Evolutionary conservation across 2,329 filamentous ascomycete genomes (phyloP).

Genomic region (Hypomyces perniciosus): DNA sequence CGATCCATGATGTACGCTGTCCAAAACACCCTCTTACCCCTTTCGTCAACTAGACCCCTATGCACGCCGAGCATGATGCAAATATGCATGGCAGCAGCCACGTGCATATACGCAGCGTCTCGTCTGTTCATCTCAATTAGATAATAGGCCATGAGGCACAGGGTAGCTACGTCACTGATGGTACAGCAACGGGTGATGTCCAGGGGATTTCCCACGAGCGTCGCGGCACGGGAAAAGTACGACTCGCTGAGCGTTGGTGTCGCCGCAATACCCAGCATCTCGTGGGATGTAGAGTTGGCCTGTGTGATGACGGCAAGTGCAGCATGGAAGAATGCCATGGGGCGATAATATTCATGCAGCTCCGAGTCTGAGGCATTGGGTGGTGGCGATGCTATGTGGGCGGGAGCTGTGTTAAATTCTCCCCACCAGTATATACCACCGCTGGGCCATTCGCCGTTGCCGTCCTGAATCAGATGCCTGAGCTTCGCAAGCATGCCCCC

Average conservation of each 20-base stretch:
- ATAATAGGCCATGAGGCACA: conserved; percentile 44
- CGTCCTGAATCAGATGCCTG: conserved; percentile 41
- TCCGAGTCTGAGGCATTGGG: conserved; percentile 16
- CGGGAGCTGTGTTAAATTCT: conserved; percentile 30
- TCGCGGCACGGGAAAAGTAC: conserved; percentile 39
- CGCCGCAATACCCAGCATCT: conserved; percentile 7
- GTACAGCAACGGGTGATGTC: conserved; percentile 34
- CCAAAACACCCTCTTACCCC: conserved; percentile 44
- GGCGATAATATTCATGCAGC: conserved; percentile 25
- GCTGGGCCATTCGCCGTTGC: conserved; percentile 33
- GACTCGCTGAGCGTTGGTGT: conserved; percentile 32
- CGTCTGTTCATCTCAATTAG: conserved; percentile 43
- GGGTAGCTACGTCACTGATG: conserved; percentile 37
- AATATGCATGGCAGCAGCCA: conserved; percentile 42
- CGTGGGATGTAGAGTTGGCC: conserved; percentile 19
- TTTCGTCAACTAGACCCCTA: conserved; percentile 37
- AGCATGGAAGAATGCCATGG: conserved; percentile 40
- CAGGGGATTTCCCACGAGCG: conserved; percentile 41
- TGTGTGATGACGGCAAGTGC: conserved; percentile 37
- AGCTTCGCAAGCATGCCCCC: conserved; percentile 34
- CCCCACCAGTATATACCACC: conserved; percentile 47
- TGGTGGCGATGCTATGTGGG: conserved; percentile 16
- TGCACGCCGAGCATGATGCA: conserved; percentile 45
- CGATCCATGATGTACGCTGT: conserved; percentile 46
- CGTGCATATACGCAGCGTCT: conserved; percentile 43